Percentiles rank a stretch among this genome's conserved stretches.
Evolutionary conservation across 2,329 filamentous ascomycete genomes (phyloP).

Genomic region (Rhytidhysteron rufulum): DNA sequence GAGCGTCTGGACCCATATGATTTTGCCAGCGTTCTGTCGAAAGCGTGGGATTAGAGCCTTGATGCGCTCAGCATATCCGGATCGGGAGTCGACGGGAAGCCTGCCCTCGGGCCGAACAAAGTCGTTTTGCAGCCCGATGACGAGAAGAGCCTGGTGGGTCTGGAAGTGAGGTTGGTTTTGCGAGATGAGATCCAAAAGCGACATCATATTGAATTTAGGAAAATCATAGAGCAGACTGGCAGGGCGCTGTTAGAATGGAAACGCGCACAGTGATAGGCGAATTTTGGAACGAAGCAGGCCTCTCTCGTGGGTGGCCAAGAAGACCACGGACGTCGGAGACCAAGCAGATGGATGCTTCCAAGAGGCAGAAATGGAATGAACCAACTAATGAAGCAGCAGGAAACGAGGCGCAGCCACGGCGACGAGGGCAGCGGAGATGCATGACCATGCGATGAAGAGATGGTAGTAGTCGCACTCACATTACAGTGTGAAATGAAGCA

Average conservation of each 20-base stretch:
- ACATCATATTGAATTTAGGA: constrained; percentile 31
- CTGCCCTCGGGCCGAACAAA: constrained; percentile 69
- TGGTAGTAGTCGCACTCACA: constrained; percentile 13
- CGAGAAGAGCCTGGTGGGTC: constrained; percentile 67
- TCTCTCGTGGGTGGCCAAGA: constrained; percentile 3
- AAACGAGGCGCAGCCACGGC: constrained; percentile 10
- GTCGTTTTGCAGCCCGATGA: constrained; percentile 88
- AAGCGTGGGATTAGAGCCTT: constrained; percentile 67
- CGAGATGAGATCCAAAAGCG: constrained; percentile 42
- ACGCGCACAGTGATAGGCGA: constrained; percentile 1
- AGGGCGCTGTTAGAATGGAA: neutral
- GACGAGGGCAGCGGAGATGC: constrained; percentile 4
- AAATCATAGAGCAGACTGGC: constrained; percentile 3
- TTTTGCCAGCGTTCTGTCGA: constrained; percentile 60
- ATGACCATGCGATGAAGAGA: constrained; percentile 9
- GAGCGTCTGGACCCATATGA: constrained; percentile 82
- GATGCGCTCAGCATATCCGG: constrained; percentile 65
- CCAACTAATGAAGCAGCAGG: neutral
- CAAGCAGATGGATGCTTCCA: neutral
- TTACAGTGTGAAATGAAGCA: constrained; percentile 5
- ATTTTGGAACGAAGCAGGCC: constrained; percentile 2
- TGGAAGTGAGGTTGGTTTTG: constrained; percentile 50
- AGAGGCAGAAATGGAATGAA: neutral
- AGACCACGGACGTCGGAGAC: neutral
- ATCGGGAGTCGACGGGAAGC: constrained; percentile 61